Conservation (phyloP, 768 basidiomycete genomes). For the Crassisporium funariophilum region DNA sequence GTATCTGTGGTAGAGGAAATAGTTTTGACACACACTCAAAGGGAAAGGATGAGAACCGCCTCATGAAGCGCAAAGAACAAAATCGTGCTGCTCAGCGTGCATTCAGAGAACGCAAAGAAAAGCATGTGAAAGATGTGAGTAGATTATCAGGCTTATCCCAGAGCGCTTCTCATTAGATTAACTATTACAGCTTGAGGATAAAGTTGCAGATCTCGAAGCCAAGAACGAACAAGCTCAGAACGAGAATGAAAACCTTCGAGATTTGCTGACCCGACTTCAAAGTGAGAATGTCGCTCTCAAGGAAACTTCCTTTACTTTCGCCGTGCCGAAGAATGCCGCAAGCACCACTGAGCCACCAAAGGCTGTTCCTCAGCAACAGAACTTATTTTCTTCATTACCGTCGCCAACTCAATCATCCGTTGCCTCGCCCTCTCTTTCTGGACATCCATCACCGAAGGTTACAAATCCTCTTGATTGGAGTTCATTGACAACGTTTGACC, state of each 20-base stretch:
- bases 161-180: conserved; percentile 7
- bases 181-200: conserved; percentile 81
- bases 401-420: conserved; percentile 26
- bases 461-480: conserved; percentile 62
- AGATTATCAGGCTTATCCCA: conserved; percentile 4
- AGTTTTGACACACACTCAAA: conserved; percentile 12
- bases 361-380: conserved; percentile 18
- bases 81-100: conserved; percentile 97
- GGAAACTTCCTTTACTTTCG: conserved; percentile 82
- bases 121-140: conserved; percentile 94
- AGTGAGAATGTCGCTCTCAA: conserved; percentile 85
- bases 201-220: conserved; percentile 83
- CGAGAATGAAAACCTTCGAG: conserved; percentile 90
- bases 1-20: background rate
- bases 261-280: conserved; percentile 81
- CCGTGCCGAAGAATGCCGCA: conserved; percentile 52
- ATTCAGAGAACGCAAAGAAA: conserved; percentile 96
- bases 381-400: conserved; percentile 21
- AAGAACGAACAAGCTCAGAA: conserved; percentile 70
- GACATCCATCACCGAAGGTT: conserved; percentile 35
- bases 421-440: conserved; percentile 31
- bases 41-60: conserved; percentile 69
- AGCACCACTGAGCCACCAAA: conserved; percentile 15
- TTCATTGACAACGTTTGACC: conserved; percentile 71
- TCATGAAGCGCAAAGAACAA: conserved; percentile 93